These are phyloP conservation scores for Aureobasidium subglaciale DNA, from an alignment of 2,329 filamentous ascomycete genomes.

Conservation along the genomic window DNA sequence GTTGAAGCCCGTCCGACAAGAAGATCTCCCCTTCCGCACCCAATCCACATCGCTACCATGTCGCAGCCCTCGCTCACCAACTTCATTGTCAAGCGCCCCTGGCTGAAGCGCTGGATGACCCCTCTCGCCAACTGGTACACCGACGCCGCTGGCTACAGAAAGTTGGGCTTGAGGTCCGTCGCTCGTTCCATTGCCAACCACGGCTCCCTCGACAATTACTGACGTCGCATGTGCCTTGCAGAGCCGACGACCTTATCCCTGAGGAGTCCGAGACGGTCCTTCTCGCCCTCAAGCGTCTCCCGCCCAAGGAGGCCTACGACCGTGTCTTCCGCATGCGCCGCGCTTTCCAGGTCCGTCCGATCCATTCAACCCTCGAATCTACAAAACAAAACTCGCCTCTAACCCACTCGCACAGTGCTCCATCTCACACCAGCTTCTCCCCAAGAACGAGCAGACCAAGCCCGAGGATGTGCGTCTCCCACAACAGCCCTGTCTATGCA, in stretches of 20 bases:
- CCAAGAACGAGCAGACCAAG: constrained; percentile 60
- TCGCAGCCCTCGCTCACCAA: constrained; percentile 65
- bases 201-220: background rate
- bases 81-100: constrained; percentile 76
- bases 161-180: constrained; percentile 79
- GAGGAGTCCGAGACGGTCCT: constrained; percentile 87
- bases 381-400: background rate
- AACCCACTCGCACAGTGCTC: constrained; percentile 47
- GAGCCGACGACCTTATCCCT: constrained; percentile 88
- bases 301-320: constrained; percentile 87
- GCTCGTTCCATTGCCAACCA: background rate
- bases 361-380: background rate
- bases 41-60: constrained; percentile 41
- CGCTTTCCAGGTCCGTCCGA: constrained; percentile 67
- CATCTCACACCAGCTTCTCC: constrained; percentile 57
- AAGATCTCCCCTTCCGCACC: background rate
- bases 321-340: constrained; percentile 95
- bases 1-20: background rate
- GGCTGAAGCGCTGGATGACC: constrained; percentile 70
- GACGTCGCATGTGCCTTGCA: constrained; percentile 34
- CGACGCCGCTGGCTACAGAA: constrained; percentile 84
- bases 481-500: background rate
- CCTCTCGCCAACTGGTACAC: constrained; percentile 84
- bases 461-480: constrained; percentile 50
- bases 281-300: constrained; percentile 81